These are phyloP conservation scores for Pseudopithomyces chartarum DNA, from an alignment of 2,329 filamentous ascomycete genomes.

Conservation along the genomic window DNA sequence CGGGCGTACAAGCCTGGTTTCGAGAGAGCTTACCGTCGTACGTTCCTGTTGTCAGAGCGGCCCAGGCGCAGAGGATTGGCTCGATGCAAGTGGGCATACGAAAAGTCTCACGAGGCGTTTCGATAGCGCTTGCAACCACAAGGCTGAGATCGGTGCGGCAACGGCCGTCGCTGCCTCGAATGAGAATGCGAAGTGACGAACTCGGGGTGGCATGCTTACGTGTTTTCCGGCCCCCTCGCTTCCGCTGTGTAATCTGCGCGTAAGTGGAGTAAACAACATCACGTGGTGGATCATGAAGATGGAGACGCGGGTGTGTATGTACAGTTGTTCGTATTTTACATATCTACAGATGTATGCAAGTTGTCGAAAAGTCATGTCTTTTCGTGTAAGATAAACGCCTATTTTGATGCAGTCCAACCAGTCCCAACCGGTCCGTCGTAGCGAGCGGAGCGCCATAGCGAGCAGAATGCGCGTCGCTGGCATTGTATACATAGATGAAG, in stretches of 20 bases:
- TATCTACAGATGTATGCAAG: conserved; percentile 4
- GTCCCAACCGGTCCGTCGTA: not conserved
- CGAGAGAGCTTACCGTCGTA: too few relatives aligned
- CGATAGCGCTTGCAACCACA: too few relatives aligned
- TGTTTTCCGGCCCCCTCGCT: not conserved
- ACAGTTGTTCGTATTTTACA: conserved; percentile 6
- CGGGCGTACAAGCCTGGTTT: too few relatives aligned
- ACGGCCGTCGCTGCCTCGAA: too few relatives aligned
- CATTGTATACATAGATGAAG: conserved; percentile 1
- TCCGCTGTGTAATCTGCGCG: not conserved
- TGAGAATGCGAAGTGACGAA: too few relatives aligned
- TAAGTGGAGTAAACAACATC: not conserved
- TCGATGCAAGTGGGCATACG: too few relatives aligned
- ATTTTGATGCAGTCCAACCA: conserved; percentile 4
- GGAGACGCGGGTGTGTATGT: not conserved
- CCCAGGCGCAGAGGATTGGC: too few relatives aligned
- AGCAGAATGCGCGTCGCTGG: conserved; percentile 5
- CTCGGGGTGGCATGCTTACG: not conserved
- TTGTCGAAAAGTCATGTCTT: not conserved
- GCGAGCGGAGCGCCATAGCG: conserved; percentile 6
- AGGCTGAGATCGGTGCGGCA: too few relatives aligned
- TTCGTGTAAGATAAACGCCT: conserved; percentile 2
- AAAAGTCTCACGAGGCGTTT: too few relatives aligned
- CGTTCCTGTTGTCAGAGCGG: too few relatives aligned
- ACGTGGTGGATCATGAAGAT: not conserved